Percentiles rank a stretch among this genome's conserved stretches.
Conservation (phyloP, 2,329 filamentous ascomycete genomes). For the Pestalotiopsis fici region DNA sequence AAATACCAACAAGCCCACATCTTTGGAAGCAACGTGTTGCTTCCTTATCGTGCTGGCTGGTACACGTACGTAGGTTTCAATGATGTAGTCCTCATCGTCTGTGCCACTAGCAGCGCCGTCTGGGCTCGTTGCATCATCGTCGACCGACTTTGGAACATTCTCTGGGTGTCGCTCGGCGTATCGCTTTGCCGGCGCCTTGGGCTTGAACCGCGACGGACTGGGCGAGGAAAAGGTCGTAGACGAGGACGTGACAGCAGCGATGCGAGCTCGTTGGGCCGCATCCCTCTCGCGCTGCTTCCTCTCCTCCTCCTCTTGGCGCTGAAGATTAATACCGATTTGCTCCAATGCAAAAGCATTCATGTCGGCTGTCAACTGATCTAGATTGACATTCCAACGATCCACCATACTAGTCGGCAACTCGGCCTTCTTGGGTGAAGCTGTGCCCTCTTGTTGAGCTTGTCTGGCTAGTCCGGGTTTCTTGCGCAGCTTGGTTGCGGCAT, state of each 20-base stretch:
- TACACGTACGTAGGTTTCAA: slow-evolving; percentile 66
- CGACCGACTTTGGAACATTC: slow-evolving; percentile 18
- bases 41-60: slow-evolving; percentile 51
- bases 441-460: slow-evolving; percentile 17
- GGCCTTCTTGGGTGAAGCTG: slow-evolving; percentile 18
- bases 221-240: slow-evolving; percentile 3
- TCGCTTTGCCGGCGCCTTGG: slow-evolving; percentile 55
- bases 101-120: slow-evolving; percentile 39
- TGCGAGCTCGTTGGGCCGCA: slow-evolving; percentile 7
- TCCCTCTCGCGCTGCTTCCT: slow-evolving; percentile 26
- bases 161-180: slow-evolving; percentile 59
- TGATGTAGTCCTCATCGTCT: slow-evolving; percentile 61
- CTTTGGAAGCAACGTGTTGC: slow-evolving; percentile 44
- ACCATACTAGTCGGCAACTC: slow-evolving; percentile 28
- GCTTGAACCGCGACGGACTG: slow-evolving; percentile 47
- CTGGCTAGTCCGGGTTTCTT: slow-evolving; percentile 36
- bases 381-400: slow-evolving; percentile 38
- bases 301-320: slow-evolving; percentile 44
- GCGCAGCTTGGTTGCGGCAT: slow-evolving; percentile 24
- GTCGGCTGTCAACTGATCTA: slow-evolving; percentile 28
- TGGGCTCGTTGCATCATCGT: slow-evolving; percentile 27
- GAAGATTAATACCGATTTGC: slow-evolving; percentile 56
- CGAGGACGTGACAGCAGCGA: slow-evolving; percentile 11
- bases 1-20: slow-evolving; percentile 58
- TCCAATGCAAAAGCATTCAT: slow-evolving; percentile 53